phyloP scores from a whole-genome alignment of 805 yeast genomes.

The Cyberlindnera meyerae region DNA sequence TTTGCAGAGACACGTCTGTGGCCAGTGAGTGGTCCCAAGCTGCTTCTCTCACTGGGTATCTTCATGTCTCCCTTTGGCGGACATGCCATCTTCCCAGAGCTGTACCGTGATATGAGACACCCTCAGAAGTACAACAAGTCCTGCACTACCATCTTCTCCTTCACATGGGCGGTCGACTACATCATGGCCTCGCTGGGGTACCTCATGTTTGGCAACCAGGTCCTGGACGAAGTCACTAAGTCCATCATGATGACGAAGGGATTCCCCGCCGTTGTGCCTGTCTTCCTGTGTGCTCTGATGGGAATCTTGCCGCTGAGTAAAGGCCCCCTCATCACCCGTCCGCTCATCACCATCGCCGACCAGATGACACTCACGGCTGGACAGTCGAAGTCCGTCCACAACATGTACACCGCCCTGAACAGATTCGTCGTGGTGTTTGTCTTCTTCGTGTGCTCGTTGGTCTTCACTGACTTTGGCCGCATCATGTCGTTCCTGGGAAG shows the following conservation, averaged over 20 bases:
- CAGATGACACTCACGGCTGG: constrained; percentile 19
- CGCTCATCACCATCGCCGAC: constrained; percentile 62
- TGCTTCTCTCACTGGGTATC: constrained; percentile 54
- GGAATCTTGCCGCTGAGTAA: constrained; percentile 74
- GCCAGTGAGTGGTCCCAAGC: constrained; percentile 33
- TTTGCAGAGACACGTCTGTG: constrained; percentile 41
- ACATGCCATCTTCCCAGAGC: constrained; percentile 76
- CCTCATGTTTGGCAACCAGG: constrained; percentile 72
- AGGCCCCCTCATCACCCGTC: constrained; percentile 68
- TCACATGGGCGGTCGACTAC: constrained; percentile 55
- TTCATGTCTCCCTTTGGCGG: constrained; percentile 81
- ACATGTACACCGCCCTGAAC: constrained; percentile 10
- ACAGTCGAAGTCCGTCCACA: background rate
- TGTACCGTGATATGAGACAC: constrained; percentile 70
- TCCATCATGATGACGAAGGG: constrained; percentile 61
- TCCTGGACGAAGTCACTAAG: constrained; percentile 73
- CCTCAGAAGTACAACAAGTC: constrained; percentile 55
- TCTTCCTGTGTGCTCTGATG: constrained; percentile 42
- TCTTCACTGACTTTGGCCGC: constrained; percentile 67
- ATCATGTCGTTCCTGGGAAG: constrained; percentile 73
- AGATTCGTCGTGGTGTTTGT: constrained; percentile 23
- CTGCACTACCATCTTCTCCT: constrained; percentile 49
- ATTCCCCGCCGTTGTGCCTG: constrained; percentile 57
- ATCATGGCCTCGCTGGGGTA: constrained; percentile 62
- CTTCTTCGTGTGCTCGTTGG: constrained; percentile 47